These are phyloP conservation scores for Colletotrichum euphorbiae DNA, from an alignment of 2,329 filamentous ascomycete species.

Conservation along the genomic window DNA sequence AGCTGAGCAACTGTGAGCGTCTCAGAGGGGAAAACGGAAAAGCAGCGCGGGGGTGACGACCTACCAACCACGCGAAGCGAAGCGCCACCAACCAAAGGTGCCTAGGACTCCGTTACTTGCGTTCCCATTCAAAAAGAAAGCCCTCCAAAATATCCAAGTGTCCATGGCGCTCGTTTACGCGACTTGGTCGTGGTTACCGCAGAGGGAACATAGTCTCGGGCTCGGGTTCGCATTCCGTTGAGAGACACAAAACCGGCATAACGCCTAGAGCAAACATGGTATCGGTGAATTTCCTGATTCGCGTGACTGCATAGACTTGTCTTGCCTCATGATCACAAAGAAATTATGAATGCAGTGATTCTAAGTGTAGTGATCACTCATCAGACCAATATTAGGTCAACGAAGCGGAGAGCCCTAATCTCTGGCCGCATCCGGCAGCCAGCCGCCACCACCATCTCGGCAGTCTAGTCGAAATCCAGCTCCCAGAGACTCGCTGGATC, in stretches of 20 bases:
- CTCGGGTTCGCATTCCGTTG: neutral
- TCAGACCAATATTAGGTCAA: no score
- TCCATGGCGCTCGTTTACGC: no score
- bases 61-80: no score
- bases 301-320: neutral
- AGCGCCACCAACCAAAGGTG: no score
- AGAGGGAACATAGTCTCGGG: no score
- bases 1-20: neutral
- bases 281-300: neutral
- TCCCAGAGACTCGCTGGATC: neutral
- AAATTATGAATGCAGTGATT: neutral
- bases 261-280: neutral
- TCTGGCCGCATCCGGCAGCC: constrained; percentile 1
- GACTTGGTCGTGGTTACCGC: no score
- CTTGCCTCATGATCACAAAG: neutral
- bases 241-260: neutral
- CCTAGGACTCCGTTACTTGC: no score
- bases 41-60: no score
- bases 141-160: no score
- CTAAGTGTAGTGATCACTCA: no score
- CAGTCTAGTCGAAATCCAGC: constrained; percentile 1
- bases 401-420: no score
- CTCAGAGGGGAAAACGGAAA: neutral
- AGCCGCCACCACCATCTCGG: neutral
- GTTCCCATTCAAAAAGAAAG: no score